Conservation (phyloP, 2,329 filamentous ascomycete species). For the Sporothrix brunneoviolacea region DNA sequence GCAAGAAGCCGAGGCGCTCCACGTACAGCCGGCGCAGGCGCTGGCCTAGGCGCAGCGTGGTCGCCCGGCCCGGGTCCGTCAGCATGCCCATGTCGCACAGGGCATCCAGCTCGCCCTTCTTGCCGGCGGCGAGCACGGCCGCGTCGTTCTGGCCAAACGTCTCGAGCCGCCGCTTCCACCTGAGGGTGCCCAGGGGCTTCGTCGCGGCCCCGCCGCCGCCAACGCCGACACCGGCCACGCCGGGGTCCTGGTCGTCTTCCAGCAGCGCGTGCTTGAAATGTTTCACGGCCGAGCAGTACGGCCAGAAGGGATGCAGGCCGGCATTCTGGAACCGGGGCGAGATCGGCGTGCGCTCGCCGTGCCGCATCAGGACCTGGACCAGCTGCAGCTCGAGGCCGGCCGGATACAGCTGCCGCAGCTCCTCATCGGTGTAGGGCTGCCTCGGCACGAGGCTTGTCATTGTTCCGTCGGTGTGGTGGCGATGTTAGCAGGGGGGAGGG, state of each 20-base stretch:
- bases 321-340: slow-evolving; percentile 80
- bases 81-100: slow-evolving; percentile 76
- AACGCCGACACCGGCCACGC: slow-evolving; percentile 37
- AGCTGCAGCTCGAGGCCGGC: slow-evolving; percentile 71
- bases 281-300: slow-evolving; percentile 75
- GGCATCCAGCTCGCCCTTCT: slow-evolving; percentile 63
- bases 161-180: slow-evolving; percentile 71
- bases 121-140: slow-evolving; percentile 63
- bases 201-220: slow-evolving; percentile 25
- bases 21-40: slow-evolving; percentile 67
- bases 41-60: slow-evolving; percentile 61
- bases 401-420: slow-evolving; percentile 78
- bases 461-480: not conserved
- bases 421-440: slow-evolving; percentile 69
- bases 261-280: slow-evolving; percentile 55
- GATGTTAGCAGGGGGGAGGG: too few relatives aligned
- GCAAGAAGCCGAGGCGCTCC: slow-evolving; percentile 67
- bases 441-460: slow-evolving; percentile 79
- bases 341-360: slow-evolving; percentile 78
- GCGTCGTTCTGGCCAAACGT: slow-evolving; percentile 66
- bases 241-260: slow-evolving; percentile 31
- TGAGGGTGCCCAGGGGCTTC: slow-evolving; percentile 38
- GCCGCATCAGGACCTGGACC: slow-evolving; percentile 79
- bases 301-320: slow-evolving; percentile 67
- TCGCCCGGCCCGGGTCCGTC: slow-evolving; percentile 67